Conservation (phyloP, 2,329 filamentous ascomycete species). For the Ophiostoma novo-ulmi region DNA sequence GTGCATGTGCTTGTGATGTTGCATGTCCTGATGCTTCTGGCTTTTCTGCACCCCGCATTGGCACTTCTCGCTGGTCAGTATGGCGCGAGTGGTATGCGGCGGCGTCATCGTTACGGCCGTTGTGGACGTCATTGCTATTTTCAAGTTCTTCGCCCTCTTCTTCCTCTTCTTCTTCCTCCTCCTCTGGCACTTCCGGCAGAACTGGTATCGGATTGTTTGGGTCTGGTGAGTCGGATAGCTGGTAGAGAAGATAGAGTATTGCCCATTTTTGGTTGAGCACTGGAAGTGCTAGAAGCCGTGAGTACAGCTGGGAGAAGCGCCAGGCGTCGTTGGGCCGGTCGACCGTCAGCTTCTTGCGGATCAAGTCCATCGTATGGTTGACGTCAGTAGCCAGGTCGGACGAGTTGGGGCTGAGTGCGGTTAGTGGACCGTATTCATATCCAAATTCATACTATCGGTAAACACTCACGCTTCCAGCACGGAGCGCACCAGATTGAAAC, state of each 20-base stretch:
- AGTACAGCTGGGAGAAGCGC: constrained; percentile 85
- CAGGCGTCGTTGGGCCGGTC: constrained; percentile 73
- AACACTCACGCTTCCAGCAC: constrained; percentile 47
- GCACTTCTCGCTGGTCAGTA: constrained; percentile 40
- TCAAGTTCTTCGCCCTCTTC: constrained; percentile 29
- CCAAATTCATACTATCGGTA: not conserved
- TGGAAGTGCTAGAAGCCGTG: constrained; percentile 79
- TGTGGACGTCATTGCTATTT: constrained; percentile 40
- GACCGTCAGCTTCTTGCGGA: constrained; percentile 79
- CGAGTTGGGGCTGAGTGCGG: constrained; percentile 36
- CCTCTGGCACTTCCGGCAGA: constrained; percentile 36
- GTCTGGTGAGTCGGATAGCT: constrained; percentile 65
- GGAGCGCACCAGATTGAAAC: constrained; percentile 47
- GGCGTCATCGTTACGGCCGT: constrained; percentile 44
- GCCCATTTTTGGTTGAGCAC: constrained; percentile 96
- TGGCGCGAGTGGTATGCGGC: constrained; percentile 26
- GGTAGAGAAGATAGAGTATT: constrained; percentile 85
- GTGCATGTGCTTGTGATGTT: not conserved
- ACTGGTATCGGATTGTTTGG: constrained; percentile 48
- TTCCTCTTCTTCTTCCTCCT: constrained; percentile 23
- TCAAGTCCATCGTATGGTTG: constrained; percentile 87
- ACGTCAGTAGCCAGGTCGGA: constrained; percentile 62
- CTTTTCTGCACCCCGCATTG: constrained; percentile 8
- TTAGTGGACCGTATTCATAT: not conserved
- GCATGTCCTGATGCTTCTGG: constrained; percentile 12